Conservation (phyloP, 1,284 basidiomycete species). For the Cutaneotrichosporon dermatis region DNA sequence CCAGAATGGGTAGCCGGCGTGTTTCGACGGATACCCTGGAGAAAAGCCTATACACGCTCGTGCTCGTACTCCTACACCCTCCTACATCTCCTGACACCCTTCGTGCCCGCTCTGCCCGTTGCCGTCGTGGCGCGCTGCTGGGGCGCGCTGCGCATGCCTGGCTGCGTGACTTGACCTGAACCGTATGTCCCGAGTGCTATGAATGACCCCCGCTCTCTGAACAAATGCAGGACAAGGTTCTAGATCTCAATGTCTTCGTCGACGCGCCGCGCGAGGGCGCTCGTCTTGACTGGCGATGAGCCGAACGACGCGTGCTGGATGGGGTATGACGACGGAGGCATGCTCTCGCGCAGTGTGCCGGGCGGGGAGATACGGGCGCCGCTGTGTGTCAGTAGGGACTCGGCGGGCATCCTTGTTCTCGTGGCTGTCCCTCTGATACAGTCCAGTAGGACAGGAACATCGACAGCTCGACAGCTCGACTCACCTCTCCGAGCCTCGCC, state of each 20-base stretch:
- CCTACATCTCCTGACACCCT: not conserved
- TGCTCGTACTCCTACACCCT: not conserved
- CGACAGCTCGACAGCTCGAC: not conserved
- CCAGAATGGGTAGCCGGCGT: not conserved
- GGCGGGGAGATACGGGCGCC: slow-evolving; percentile 40
- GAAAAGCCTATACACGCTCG: slow-evolving; percentile 6
- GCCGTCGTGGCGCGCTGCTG: not conserved
- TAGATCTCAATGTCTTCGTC: slow-evolving; percentile 37
- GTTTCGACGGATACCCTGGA: not conserved
- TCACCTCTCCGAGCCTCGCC: slow-evolving; percentile 42
- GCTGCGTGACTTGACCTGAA: not conserved
- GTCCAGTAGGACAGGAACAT: too few species aligned
- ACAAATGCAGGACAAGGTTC: not conserved
- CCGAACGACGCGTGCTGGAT: slow-evolving; percentile 38
- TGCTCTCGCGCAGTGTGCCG: slow-evolving; percentile 33
- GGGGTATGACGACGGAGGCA: slow-evolving; percentile 37
- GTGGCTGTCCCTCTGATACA: too few species aligned
- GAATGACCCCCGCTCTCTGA: not conserved
- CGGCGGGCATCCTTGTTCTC: too few species aligned
- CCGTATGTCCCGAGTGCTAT: not conserved
- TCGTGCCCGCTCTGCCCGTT: not conserved
- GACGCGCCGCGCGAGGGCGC: slow-evolving; percentile 35
- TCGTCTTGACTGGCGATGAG: slow-evolving; percentile 45
- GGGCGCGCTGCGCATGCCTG: not conserved
- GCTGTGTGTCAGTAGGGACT: slow-evolving; percentile 10